Base-by-base conservation (phyloP, 805 yeast species). In the Candida tammaniensis region DNA sequence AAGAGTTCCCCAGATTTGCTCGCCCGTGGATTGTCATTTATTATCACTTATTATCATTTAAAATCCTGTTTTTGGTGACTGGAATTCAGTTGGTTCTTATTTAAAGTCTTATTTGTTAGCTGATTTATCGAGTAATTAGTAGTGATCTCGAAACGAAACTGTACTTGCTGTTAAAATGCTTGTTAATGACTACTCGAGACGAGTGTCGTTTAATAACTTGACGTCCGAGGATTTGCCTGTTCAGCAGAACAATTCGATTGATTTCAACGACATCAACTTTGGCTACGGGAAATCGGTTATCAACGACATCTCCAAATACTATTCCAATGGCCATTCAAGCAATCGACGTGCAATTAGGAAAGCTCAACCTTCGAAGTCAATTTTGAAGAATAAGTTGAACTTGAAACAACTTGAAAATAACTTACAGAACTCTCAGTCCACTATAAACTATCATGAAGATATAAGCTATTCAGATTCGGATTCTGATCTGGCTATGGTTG, bases 141-240 rank as follows among this genome's bases (percentile, higher is more conserved):
- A n/a, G n/a, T n/a, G n/a, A n/a, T n/a, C n/a, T n/a, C n/a, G n/a
- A n/a, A n/a, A n/a, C n/a, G n/a, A n/a, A n/a, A n/a, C n/a, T n/a
- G n/a, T n/a, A n/a, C n/a, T n/a, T n/a, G n/a, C n/a, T n/a, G n/a
- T n/a, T n/a, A n/a, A n/a, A n/a, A n/a, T n/a, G n/a, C n/a, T n/a
- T n/a, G n/a, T n/a, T n/a, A n/a, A n/a, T n/a, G n/a, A n/a, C n/a
- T 31, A 25, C 20, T 35, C 67, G 9, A 42, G 72, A 33, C 49
- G 74, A 30, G 76, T 70, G 3, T 68, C 74, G 10, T 70, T 70
- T 52, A 67, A 65, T 44, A 67, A 68, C 41, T 44, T 69, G 27
- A 50, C 57, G 24, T 66, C 66, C 5, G 59, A 36, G n/a, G n/a
- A n/a, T n/a, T 45, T 48, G 5, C 27, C 13, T 24, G 17, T 35